A percentile compares a stretch with the other conserved stretches of the same genome.
Evolutionary conservation across 768 basidiomycete genomes (phyloP).

Genomic region (Multifurca ochricompacta): DNA sequence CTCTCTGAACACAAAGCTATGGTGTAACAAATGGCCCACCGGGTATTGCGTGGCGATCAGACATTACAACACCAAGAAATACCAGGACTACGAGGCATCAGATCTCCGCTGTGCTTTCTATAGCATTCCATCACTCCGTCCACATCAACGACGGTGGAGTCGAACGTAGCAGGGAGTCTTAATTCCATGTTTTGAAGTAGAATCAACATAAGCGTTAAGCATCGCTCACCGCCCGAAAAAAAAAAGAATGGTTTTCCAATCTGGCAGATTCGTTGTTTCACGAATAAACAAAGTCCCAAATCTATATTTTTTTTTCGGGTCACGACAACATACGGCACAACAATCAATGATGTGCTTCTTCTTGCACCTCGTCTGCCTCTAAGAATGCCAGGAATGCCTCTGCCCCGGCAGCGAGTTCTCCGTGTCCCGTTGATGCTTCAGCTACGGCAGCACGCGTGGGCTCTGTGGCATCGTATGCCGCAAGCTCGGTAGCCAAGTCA

Average conservation of each 20-base stretch:
- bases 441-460: constrained; percentile 33
- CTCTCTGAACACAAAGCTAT: not conserved
- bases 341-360: constrained; percentile 30
- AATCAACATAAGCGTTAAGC: not conserved
- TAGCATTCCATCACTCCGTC: no score
- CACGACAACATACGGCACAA: not conserved
- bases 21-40: not conserved
- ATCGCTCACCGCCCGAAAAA: not conserved
- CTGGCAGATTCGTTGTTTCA: no score
- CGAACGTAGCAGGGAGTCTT: not conserved
- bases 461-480: constrained; percentile 78
- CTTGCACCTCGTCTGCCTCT: constrained; percentile 36
- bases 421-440: not conserved
- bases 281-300: not conserved
- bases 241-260: not conserved
- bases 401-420: constrained; percentile 28
- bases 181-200: not conserved
- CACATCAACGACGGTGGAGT: not conserved
- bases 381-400: constrained; percentile 37
- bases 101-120: not conserved
- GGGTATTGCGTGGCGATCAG: not conserved
- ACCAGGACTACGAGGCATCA: no score
- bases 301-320: not conserved
- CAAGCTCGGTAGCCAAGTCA: constrained; percentile 82
- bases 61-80: no score